Conservation (phyloP, 768 basidiomycete genomes). For the Calocera cornea region DNA sequence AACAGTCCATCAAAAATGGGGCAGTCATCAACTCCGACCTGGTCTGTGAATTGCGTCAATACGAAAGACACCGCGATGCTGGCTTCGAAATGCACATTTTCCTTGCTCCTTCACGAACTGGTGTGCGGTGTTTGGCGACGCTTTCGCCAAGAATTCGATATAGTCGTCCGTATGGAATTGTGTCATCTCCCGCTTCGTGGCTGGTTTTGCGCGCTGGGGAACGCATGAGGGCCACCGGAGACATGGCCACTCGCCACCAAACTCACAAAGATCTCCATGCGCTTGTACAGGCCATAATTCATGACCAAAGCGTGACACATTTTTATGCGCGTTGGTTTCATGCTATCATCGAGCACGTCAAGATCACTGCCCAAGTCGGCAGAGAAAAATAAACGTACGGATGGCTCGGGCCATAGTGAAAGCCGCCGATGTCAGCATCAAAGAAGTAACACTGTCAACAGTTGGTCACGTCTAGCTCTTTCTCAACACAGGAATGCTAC, state of each 20-base stretch:
- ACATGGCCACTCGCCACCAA: neutral
- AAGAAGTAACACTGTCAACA: conserved; percentile 85
- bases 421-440: conserved; percentile 97
- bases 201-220: conserved; percentile 87
- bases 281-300: conserved; percentile 98
- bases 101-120: conserved; percentile 87
- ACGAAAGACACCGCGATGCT: neutral
- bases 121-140: conserved; percentile 91
- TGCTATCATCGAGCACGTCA: conserved; percentile 34
- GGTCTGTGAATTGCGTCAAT: conserved; percentile 41
- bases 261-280: conserved; percentile 99
- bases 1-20: conserved; percentile 98
- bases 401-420: conserved; percentile 97
- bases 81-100: conserved; percentile 52
- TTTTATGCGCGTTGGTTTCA: conserved; percentile 96
- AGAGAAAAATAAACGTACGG: conserved; percentile 40
- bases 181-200: conserved; percentile 98
- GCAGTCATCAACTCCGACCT: conserved; percentile 88
- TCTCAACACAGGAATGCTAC: neutral
- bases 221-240: neutral
- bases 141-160: conserved; percentile 87
- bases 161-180: conserved; percentile 99
- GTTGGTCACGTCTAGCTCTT: neutral
- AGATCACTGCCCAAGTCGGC: conserved; percentile 10
- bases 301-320: conserved; percentile 99